Evolutionary conservation across 495 filamentous ascomycete species (phyloP), one percentile per base, ranked within the genome.

Genomic region (Physcia stellaris): DNA sequence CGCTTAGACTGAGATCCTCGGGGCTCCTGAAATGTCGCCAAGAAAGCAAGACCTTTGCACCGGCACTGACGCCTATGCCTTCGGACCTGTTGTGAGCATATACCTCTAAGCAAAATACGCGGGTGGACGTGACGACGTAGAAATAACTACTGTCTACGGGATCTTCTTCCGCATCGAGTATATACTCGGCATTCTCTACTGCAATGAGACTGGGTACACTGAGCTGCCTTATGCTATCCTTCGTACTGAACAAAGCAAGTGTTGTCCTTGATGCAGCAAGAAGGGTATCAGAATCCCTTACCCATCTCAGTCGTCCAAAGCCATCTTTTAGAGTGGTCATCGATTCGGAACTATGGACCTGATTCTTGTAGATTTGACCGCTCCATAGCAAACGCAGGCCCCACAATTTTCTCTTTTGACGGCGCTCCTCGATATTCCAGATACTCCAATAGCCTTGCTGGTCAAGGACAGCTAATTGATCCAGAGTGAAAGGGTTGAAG

Each of bases 401-500:
- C 32, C 44, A 40, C 30, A 24, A 22, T 13, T 16, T 24, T 46
- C 44, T 18, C 38, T 41, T 18, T 22, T 42, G 54, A 29, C 63
- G 56, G 1, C 54, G 46, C 16, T 66, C 63, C 24, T 60, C 58
- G 24, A 92, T 56, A 40, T 85, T 70, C 77, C 79, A 92, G 3
- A 92, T 53, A 47, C 61, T 76, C 87, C 87, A 94, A 23, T 63
- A 61, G 0, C 85, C 86, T 31, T 56, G 49, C 28, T 72, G 67
- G 50, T 93, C 86, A 17, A 93, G 64, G 17, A 90, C 67, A 7
- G 65, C 83, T 34, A 94, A 58, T 52, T 82, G 79, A 10, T 66
- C 65, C 42, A 68, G 60, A 47, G 75, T 70, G 62, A 72, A 77
- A n/a, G 82, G 80, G 46, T 82, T 86, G 51, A 93, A 92, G 7